Conservation (phyloP, 805 yeast species). For the Brettanomyces naardenensis region DNA sequence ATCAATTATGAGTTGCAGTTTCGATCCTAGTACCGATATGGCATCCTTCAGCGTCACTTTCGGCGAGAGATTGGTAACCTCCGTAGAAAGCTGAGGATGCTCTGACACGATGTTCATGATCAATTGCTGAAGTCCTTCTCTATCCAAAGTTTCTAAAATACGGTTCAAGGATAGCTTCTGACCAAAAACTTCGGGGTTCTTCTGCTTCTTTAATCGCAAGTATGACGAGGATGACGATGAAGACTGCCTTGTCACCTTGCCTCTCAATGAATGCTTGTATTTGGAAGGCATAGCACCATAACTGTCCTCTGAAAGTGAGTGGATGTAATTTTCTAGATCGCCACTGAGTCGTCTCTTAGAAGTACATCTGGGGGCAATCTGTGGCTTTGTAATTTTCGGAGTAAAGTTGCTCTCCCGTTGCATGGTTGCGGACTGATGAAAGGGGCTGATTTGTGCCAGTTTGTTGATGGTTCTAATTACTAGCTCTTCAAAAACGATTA, state of each 20-base stretch:
- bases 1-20: constrained; percentile 35
- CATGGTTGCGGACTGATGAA: neutral
- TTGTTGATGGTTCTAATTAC: too few species aligned
- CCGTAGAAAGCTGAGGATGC: constrained; percentile 55
- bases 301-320: neutral
- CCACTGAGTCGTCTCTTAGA: neutral
- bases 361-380: neutral
- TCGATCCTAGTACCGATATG: constrained; percentile 38
- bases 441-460: too few species aligned
- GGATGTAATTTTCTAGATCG: neutral
- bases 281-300: too few species aligned
- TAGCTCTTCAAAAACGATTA: too few species aligned
- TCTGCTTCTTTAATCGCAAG: constrained; percentile 30
- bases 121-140: constrained; percentile 42
- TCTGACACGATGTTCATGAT: constrained; percentile 43
- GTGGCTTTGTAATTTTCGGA: neutral
- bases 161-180: constrained; percentile 56
- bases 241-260: neutral
- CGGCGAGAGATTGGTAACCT: constrained; percentile 47
- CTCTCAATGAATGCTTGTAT: neutral
- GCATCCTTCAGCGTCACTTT: constrained; percentile 48
- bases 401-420: neutral
- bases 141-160: constrained; percentile 61
- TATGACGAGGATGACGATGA: neutral
- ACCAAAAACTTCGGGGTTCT: constrained; percentile 36